Conservation (phyloP, 345 rosid genomes). For the Lenwebbia sp. region DNA sequence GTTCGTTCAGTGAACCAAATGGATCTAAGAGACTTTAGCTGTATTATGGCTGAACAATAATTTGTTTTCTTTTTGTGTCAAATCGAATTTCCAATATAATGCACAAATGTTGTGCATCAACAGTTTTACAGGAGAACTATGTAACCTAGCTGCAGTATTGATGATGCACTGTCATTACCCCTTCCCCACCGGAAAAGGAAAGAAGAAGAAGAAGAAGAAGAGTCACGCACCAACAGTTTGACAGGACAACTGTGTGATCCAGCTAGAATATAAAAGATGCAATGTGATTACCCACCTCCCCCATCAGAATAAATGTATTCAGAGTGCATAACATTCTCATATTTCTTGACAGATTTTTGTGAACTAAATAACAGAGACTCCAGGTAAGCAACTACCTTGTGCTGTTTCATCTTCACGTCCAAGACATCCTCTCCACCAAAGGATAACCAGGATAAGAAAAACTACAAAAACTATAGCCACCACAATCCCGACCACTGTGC, state of each 20-base stretch:
- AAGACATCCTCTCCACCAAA: slow-evolving; percentile 6
- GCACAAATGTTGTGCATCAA: background rate
- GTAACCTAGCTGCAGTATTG: background rate
- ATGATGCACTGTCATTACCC: background rate
- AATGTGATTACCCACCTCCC: background rate
- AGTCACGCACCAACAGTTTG: background rate
- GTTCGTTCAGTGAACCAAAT: background rate
- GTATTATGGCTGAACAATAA: background rate
- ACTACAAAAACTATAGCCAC: background rate
- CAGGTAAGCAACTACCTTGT: background rate
- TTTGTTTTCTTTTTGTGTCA: background rate
- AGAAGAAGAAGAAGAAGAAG: background rate
- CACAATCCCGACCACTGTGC: background rate
- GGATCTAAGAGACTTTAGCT: background rate
- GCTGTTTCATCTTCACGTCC: background rate
- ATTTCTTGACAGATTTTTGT: background rate
- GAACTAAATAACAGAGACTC: background rate
- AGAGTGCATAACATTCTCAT: background rate
- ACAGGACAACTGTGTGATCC: background rate
- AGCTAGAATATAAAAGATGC: background rate
- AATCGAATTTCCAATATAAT: background rate
- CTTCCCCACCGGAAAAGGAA: background rate
- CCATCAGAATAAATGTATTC: background rate
- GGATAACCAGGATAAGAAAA: background rate
- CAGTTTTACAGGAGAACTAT: background rate